These are phyloP conservation scores for Pestalotiopsis sp. DNA, from an alignment of 2,329 filamentous ascomycete genomes.

Conservation along the genomic window DNA sequence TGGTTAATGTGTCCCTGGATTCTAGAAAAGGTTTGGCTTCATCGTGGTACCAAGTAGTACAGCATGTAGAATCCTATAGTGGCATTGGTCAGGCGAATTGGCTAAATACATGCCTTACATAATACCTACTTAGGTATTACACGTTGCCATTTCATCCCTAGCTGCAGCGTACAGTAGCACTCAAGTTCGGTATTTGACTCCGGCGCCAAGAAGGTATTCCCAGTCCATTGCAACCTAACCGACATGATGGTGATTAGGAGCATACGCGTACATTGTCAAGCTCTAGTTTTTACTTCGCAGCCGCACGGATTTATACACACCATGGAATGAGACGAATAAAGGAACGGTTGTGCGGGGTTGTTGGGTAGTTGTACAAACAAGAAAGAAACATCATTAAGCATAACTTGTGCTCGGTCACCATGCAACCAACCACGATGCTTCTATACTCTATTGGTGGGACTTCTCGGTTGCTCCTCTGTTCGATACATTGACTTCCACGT, in stretches of 20 bases:
- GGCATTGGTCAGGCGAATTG: not conserved
- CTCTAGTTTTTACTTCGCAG: not conserved
- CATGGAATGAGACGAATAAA: not conserved
- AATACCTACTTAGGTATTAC: not conserved
- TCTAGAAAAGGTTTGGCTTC: too few species aligned
- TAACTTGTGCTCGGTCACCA: not conserved
- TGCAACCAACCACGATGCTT: not conserved
- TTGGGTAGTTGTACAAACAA: not conserved
- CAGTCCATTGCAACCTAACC: not conserved
- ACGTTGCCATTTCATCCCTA: not conserved
- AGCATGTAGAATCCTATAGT: not conserved
- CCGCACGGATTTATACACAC: not conserved
- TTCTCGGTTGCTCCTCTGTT: not conserved
- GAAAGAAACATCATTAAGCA: not conserved
- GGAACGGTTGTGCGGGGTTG: not conserved
- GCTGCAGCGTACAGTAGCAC: not conserved
- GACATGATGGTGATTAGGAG: not conserved
- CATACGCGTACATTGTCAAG: not conserved
- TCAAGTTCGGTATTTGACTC: not conserved
- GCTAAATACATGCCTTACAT: not conserved
- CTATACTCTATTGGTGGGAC: slow-evolving; percentile 9
- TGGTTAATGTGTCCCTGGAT: too few species aligned
- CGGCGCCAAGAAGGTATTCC: not conserved
- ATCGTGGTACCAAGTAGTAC: too few species aligned
- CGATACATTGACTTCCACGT: not conserved